Percentiles rank a stretch among this genome's conserved stretches.
Evolutionary conservation across 2,329 filamentous ascomycete genomes (phyloP).

Genomic region (Pyrenochaeta sp.): DNA sequence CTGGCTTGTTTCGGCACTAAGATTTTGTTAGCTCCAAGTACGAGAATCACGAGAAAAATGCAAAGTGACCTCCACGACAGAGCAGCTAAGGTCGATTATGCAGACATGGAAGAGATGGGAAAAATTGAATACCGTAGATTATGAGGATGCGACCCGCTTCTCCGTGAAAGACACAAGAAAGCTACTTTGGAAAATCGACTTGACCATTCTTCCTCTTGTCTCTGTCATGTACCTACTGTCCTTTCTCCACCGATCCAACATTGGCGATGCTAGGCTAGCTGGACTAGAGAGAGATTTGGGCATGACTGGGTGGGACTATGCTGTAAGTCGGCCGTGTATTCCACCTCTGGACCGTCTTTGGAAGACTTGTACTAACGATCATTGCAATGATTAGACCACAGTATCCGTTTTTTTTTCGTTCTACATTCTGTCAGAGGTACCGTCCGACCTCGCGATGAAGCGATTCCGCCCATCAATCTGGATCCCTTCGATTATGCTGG

Average conservation of each 20-base stretch:
- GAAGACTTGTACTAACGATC: constrained; percentile 35
- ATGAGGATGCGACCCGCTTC: constrained; percentile 1
- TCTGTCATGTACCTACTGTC: constrained; percentile 44
- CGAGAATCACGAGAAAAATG: too few species aligned
- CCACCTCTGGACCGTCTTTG: constrained; percentile 47
- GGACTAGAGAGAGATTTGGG: constrained; percentile 29
- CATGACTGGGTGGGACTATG: constrained; percentile 33
- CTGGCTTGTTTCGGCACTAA: too few species aligned
- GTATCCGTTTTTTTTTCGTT: constrained; percentile 3
- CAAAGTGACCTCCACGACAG: too few species aligned
- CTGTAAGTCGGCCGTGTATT: constrained; percentile 45
- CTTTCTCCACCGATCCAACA: constrained; percentile 56
- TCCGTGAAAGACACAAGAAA: constrained; percentile 1
- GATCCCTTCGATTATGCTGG: constrained; percentile 52
- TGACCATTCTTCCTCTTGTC: constrained; percentile 34
- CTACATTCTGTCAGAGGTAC: constrained; percentile 43
- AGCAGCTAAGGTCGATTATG: too few species aligned
- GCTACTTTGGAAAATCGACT: constrained; percentile 39
- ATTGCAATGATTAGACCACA: background rate
- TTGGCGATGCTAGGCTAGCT: constrained; percentile 45
- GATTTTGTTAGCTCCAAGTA: too few species aligned
- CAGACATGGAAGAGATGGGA: background rate
- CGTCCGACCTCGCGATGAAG: constrained; percentile 67
- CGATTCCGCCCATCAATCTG: constrained; percentile 56
- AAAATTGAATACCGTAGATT: background rate